Evolutionary conservation across 495 filamentous ascomycete species (phyloP).

Genomic region (Hyphodiscus hymeniophilus): DNA sequence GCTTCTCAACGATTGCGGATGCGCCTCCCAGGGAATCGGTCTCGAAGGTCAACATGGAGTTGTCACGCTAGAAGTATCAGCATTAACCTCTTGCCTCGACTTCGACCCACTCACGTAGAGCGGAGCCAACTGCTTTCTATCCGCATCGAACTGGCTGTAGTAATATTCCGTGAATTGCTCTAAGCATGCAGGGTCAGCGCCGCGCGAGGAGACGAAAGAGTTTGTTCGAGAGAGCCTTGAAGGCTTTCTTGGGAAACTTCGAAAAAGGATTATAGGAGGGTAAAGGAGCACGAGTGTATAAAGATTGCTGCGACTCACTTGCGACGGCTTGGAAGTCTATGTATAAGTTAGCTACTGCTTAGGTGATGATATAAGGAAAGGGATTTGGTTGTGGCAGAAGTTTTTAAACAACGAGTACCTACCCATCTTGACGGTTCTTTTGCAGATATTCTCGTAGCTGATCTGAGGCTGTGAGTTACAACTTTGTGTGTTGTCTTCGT

Average conservation of each 20-base stretch:
- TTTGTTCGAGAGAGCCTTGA: no score
- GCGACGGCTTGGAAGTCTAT: constrained; percentile 47
- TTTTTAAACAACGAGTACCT: constrained; percentile 4
- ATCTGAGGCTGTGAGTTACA: no score
- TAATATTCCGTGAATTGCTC: constrained; percentile 82
- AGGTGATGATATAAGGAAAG: not conserved
- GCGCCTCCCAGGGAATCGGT: constrained; percentile 48
- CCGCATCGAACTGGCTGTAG: constrained; percentile 73
- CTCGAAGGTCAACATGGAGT: constrained; percentile 95
- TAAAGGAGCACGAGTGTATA: not conserved
- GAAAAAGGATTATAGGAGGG: no score
- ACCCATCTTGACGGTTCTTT: constrained; percentile 16
- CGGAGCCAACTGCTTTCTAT: constrained; percentile 48
- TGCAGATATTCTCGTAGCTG: no score
- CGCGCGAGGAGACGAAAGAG: not conserved
- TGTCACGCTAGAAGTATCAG: constrained; percentile 50
- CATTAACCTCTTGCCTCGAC: constrained; percentile 3
- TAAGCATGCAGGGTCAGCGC: constrained; percentile 26
- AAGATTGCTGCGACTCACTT: constrained; percentile 35
- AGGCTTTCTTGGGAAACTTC: no score
- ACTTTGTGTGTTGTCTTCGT: no score
- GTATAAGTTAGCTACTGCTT: constrained; percentile 10
- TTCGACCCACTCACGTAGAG: constrained; percentile 64
- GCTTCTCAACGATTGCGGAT: constrained; percentile 62
- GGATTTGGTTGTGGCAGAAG: not conserved